Conservation (phyloP, 306 rosid species). For the Fragaria nilgerrensis region DNA sequence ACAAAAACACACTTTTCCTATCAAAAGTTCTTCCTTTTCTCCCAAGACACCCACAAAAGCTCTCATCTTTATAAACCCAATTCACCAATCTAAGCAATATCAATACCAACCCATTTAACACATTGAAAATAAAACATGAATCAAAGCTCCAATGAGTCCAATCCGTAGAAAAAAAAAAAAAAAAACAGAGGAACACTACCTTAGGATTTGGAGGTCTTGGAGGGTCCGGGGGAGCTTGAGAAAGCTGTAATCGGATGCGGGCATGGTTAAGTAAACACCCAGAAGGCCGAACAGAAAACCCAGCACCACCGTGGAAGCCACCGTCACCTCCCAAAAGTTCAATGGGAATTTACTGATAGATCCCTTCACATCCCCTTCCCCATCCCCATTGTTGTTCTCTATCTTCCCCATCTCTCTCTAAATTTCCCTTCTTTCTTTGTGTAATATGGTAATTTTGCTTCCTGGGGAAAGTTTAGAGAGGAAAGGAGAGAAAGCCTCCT, state of each 20-base stretch:
- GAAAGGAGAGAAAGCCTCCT: not conserved
- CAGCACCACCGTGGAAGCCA: constrained; percentile 62
- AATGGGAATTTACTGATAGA: constrained; percentile 41
- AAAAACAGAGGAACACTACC: too few relatives aligned
- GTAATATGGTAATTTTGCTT: not conserved
- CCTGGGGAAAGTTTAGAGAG: constrained; percentile 24
- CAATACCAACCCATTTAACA: not conserved
- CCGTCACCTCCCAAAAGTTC: constrained; percentile 62
- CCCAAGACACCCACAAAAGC: not conserved
- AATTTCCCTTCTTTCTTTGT: constrained; percentile 4
- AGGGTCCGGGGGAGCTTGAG: constrained; percentile 92
- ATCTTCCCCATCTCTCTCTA: constrained; percentile 15
- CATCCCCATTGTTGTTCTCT: constrained; percentile 29
- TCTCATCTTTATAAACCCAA: not conserved
- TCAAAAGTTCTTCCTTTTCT: not conserved
- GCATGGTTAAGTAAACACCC: constrained; percentile 80
- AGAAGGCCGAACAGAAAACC: constrained; percentile 52
- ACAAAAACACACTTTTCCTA: not conserved
- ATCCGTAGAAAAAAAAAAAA: too few relatives aligned
- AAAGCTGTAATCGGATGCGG: constrained; percentile 91
- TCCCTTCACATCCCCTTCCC: constrained; percentile 19
- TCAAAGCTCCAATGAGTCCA: not conserved
- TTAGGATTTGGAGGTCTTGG: constrained; percentile 72
- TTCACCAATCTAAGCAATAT: constrained; percentile 3
- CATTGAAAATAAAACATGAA: not conserved